Evolutionary conservation across 2,329 filamentous ascomycete genomes (phyloP), one percentile per base, ranked within the genome.

Genomic region (Coniochaeta prunicola): DNA sequence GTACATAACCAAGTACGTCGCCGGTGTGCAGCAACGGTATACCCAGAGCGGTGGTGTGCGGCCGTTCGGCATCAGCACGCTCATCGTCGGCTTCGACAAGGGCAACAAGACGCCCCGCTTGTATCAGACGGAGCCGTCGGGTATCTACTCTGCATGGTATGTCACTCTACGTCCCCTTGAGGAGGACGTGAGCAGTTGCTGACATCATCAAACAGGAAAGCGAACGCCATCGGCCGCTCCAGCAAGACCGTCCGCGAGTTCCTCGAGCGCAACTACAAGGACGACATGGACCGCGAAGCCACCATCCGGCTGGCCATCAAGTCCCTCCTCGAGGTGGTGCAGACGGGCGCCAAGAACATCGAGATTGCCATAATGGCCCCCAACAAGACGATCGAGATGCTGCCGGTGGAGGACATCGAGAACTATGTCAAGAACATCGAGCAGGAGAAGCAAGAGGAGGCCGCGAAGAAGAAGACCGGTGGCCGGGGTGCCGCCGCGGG

Each of bases 241-340:
- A 96, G 91, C 84, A 99, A 99, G 84, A 99, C 94, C 10, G 94
- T 99, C 59, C 90, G 94, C 70, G 94, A 99, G 74, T 99, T 99
- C 77, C 85, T 99, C 66, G 94, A 99, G 79, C 88, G 96, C 73
- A 97, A 99, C 79, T 96, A 99, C 84, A 96, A 96, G 81, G 91
- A 96, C 69, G 90, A 91, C 63, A 96, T 99, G 92, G 90, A 97
- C 73, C 87, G 92, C 64, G 92, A 97, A 77, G 88, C 91, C 68
- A 97, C 96, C 45, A 96, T 99, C 74, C 92, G 96, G 72, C 82
- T 99, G 67, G 94, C 94, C 8, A 96, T 99, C 81, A 99, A 99
- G 82, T 99, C 94, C 40, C 84, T 99, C 64, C 80, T 99, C 61
- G 94, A 99, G 76, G 94, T 99, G 58, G 94, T 99, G 62, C 94